These are phyloP conservation scores for Eucalyptus lansdowneana DNA, from an alignment of 345 rosid species.

Conservation along the genomic window DNA sequence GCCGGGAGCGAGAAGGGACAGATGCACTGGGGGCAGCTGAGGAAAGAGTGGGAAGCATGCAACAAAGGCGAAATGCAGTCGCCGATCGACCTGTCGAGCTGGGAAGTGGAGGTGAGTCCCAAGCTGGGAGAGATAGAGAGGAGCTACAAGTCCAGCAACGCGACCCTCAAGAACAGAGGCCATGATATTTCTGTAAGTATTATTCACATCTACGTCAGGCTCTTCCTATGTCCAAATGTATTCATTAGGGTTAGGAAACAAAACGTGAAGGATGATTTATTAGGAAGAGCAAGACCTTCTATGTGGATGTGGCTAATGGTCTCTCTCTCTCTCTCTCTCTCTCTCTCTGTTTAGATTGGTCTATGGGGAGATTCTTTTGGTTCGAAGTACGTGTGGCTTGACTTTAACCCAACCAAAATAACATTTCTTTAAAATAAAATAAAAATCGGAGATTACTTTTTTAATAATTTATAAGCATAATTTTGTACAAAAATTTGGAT, in stretches of 20 bases:
- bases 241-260: not conserved
- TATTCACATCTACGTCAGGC: not conserved
- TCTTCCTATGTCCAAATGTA: not conserved
- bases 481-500: not conserved
- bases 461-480: too few relatives aligned
- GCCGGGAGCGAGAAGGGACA: conserved; percentile 35
- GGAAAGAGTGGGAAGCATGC: conserved; percentile 17
- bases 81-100: conserved; percentile 7
- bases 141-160: conserved; percentile 13
- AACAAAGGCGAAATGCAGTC: conserved; percentile 24
- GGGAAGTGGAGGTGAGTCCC: not conserved
- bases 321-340: not conserved
- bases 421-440: not conserved
- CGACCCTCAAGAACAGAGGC: conserved; percentile 39
- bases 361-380: not conserved
- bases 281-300: not conserved
- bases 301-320: not conserved
- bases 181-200: conserved; percentile 34
- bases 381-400: not conserved
- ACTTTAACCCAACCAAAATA: not conserved
- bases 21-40: conserved; percentile 22
- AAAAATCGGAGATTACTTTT: not conserved
- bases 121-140: conserved; percentile 1
- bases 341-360: not conserved
- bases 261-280: not conserved